phyloP scores from a whole-genome alignment of 768 basidiomycete species.

The Kondoa malvinella region DNA sequence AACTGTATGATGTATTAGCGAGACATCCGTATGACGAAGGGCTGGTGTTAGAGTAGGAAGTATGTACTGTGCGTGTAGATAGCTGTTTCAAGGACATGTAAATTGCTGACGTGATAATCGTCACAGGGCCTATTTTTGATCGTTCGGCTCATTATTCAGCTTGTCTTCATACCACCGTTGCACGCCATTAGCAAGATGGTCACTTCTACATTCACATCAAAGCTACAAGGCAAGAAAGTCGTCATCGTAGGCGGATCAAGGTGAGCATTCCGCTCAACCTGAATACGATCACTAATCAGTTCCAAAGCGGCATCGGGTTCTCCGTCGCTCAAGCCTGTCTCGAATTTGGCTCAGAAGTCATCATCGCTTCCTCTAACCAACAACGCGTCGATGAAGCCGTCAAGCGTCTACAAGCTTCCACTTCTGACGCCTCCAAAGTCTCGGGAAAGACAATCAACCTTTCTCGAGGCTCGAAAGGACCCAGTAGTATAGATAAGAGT shows the following conservation, averaged over 20 bases:
- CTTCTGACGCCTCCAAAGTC: background rate
- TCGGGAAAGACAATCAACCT: background rate
- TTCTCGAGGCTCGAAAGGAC: background rate
- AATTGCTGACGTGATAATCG: too few relatives aligned
- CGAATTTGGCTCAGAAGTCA: background rate
- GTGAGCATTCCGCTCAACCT: background rate
- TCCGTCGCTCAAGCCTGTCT: background rate
- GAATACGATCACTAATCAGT: background rate
- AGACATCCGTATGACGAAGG: constrained; percentile 38
- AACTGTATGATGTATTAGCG: constrained; percentile 74
- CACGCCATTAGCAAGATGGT: too few relatives aligned
- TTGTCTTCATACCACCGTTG: too few relatives aligned
- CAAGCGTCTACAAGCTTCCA: background rate
- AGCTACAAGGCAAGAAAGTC: background rate
- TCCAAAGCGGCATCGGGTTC: background rate
- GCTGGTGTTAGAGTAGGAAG: constrained; percentile 3
- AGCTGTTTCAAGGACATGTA: too few relatives aligned
- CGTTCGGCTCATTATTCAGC: too few relatives aligned
- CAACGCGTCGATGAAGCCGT: background rate
- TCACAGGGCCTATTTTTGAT: too few relatives aligned
- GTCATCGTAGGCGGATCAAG: background rate
- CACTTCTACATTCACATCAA: background rate
- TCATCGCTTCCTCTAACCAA: background rate
- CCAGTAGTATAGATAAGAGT: background rate
- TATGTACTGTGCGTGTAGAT: too few relatives aligned